phyloP scores from a whole-genome alignment of 108 stramenopile genomes.

The Aurantiochytrium sp. region DNA sequence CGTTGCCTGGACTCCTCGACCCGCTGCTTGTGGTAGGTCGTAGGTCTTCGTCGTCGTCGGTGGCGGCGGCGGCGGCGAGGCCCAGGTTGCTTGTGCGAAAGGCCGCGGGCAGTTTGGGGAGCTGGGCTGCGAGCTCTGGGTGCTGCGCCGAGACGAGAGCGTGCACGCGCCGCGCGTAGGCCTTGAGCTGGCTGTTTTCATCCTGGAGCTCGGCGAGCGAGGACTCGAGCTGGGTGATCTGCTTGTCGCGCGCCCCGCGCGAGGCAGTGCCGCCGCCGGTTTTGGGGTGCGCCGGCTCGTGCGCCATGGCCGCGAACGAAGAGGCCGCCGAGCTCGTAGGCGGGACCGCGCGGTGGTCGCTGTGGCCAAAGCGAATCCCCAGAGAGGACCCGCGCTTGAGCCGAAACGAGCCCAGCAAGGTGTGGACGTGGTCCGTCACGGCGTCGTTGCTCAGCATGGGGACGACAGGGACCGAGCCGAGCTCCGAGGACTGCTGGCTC shows the following conservation, averaged over 20 bases:
- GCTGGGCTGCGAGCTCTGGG: not conserved
- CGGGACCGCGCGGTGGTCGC: not conserved
- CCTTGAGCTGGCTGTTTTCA: not conserved
- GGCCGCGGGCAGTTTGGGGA: not conserved
- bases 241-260: not conserved
- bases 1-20: not conserved
- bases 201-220: slow-evolving; percentile 1
- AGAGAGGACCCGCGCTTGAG: not conserved
- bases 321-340: not conserved
- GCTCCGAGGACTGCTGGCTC: not conserved
- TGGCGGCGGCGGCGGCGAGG: not conserved
- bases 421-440: not conserved
- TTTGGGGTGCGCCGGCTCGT: not conserved
- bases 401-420: not conserved
- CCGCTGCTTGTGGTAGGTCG: not conserved
- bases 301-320: not conserved
- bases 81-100: not conserved
- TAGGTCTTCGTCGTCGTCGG: no score
- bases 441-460: not conserved
- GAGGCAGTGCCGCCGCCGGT: not conserved
- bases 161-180: not conserved
- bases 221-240: not conserved
- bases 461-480: not conserved
- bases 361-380: not conserved
- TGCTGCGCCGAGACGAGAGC: not conserved